Conservation (phyloP, 352 stramenopile genomes). For the Phytophthora pluvialis region DNA sequence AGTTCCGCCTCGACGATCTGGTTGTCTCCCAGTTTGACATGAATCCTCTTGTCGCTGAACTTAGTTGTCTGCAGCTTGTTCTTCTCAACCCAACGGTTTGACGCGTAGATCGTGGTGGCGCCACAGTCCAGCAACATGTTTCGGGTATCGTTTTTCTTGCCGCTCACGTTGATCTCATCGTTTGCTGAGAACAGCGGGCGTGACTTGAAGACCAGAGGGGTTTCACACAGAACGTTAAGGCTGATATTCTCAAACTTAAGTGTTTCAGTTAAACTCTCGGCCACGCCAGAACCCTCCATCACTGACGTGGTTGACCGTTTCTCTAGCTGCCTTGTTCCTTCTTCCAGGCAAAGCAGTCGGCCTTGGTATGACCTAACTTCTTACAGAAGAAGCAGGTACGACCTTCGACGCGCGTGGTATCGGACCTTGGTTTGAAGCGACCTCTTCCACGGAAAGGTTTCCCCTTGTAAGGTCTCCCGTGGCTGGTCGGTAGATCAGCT, state of each 20-base stretch:
- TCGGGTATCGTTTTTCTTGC: background rate
- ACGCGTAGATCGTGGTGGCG: slow-evolving; percentile 3
- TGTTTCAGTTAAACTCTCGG: slow-evolving; percentile 3
- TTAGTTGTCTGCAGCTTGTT: background rate
- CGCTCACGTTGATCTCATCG: background rate
- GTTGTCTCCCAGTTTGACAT: slow-evolving; percentile 7
- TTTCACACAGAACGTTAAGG: slow-evolving; percentile 13
- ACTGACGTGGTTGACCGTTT: background rate
- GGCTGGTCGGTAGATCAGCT: too few relatives aligned
- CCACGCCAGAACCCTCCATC: background rate
- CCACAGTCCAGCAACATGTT: slow-evolving; percentile 10
- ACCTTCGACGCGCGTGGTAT: too few relatives aligned
- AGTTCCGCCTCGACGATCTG: slow-evolving; percentile 4
- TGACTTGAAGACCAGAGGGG: slow-evolving; percentile 10
- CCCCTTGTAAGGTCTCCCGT: too few relatives aligned
- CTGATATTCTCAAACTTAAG: slow-evolving; percentile 10
- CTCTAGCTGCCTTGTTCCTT: slow-evolving; percentile 11
- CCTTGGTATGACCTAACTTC: slow-evolving; percentile 12
- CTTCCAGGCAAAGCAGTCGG: slow-evolving; percentile 4
- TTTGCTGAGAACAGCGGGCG: background rate
- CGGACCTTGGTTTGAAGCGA: too few relatives aligned
- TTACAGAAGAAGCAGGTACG: too few relatives aligned
- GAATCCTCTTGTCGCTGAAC: slow-evolving; percentile 13
- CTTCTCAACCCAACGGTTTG: background rate
- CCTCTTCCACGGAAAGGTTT: too few relatives aligned